These are phyloP conservation scores for Candida ipomoeae DNA, from an alignment of 805 yeast species.

Conservation along the genomic window DNA sequence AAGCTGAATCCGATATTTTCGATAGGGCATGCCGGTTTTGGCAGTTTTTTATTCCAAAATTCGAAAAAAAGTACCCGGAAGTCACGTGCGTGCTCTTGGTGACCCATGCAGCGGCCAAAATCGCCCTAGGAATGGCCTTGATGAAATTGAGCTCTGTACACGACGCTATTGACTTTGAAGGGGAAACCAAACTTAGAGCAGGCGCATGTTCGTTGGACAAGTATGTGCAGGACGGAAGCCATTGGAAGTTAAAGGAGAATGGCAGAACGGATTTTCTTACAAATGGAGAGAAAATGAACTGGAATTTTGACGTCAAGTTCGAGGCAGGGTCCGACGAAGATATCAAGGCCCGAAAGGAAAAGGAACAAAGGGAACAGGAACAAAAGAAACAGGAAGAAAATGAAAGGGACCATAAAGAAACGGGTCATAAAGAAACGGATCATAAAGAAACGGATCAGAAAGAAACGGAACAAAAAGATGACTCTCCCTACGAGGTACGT, in stretches of 20 bases:
- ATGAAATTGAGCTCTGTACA: conserved; percentile 49
- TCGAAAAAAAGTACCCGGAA: conserved; percentile 56
- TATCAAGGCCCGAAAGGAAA: conserved; percentile 48
- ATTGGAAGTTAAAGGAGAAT: conserved; percentile 64
- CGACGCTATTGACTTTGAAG: conserved; percentile 43
- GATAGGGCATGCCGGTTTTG: conserved; percentile 56
- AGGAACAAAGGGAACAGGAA: background rate
- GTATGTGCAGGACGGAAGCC: conserved; percentile 32
- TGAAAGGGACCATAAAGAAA: conserved; percentile 1
- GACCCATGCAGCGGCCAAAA: conserved; percentile 92
- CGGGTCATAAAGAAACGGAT: background rate
- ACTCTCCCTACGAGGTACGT: conserved; percentile 18
- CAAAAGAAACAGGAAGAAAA: conserved; percentile 1
- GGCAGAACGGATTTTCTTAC: conserved; percentile 70
- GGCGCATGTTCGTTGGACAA: conserved; percentile 84
- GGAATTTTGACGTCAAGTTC: conserved; percentile 72
- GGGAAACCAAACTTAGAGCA: conserved; percentile 47
- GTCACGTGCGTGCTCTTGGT: conserved; percentile 64
- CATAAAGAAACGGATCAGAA: background rate
- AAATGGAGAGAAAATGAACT: conserved; percentile 88
- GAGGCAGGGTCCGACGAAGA: conserved; percentile 93
- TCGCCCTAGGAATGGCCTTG: conserved; percentile 78
- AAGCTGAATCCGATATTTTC: conserved; percentile 66
- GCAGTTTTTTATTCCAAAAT: conserved; percentile 49
- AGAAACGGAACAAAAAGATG: background rate